Base-by-base conservation (phyloP, 2,329 filamentous ascomycete genomes). In the Fusarium buharicum region DNA sequence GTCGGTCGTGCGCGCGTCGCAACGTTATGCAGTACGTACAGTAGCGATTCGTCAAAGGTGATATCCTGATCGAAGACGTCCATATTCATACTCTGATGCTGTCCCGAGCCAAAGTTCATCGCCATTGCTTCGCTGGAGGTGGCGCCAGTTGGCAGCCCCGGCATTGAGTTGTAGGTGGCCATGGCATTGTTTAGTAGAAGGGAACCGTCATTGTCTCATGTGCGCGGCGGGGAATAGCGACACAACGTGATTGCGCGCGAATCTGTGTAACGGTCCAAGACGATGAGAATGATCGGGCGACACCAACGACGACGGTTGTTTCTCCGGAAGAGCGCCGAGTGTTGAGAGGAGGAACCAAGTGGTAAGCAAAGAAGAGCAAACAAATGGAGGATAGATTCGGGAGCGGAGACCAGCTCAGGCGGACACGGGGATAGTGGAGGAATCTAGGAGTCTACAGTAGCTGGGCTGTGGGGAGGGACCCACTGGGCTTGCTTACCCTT, bases 111-210 rank as follows among this genome's bases (percentile, higher is more conserved):
- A 62, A 75, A 73, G 62, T 78, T 80, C 73, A 85, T 73, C 61
- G 74, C 75, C 74, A 85, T 79, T 63, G 75, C 70, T 64, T 84
- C 81, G 71, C 73, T 76, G 61, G 77, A 73, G 46, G 78, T 76
- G 68, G 78, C 72, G 73, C 76, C 75, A 62, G 79, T 75, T 66
- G 78, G 74, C 71, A 83, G 78, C 70, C 77, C 78, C 76, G 81
- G 76, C 78, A 86, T 82, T 72, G 82, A 78, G 75, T 84, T 85
- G 78, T 81, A 86, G 70, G 79, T 78, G 66, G 83, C 82, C 84
- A 86, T 86, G 71, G 78, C 82, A 84, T 84, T 67, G 71, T 74
- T 72, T 61, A 68, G 70, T 68, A 64, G 65, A 67, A 69, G 64
- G 53, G 65, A 59, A 63, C 61, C 59, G 68, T 73, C 72, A 73